Evolutionary conservation across 2,329 filamentous ascomycete genomes (phyloP).

Genomic region (Ceratocystis destructans): DNA sequence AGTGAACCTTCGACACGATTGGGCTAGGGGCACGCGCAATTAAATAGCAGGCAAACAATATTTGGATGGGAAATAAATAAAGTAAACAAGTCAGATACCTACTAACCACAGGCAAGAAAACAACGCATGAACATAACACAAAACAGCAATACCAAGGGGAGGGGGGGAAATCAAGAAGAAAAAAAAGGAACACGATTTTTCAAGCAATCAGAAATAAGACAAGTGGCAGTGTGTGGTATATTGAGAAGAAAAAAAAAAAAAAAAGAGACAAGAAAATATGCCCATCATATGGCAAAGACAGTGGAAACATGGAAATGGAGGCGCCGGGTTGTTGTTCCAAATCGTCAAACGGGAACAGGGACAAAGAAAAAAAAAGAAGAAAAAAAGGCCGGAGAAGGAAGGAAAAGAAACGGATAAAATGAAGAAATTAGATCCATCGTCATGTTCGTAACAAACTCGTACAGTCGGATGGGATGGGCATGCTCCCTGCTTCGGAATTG

Average conservation of each 20-base stretch:
- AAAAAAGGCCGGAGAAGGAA: not conserved
- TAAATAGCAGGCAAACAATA: not conserved
- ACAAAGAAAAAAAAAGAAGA: not conserved
- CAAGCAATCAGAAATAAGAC: not conserved
- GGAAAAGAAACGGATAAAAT: conserved; percentile 4
- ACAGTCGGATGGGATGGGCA: conserved; percentile 3
- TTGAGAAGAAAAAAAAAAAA: conserved; percentile 9
- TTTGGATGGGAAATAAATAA: not conserved
- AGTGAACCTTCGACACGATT: not conserved
- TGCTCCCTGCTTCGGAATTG: conserved; percentile 4
- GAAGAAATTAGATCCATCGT: conserved; percentile 16
- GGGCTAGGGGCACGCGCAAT: not conserved
- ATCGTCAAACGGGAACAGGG: conserved; percentile 3
- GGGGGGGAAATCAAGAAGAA: not conserved
- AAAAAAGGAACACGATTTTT: conserved; percentile 6
- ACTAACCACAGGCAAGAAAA: not conserved
- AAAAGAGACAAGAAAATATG: conserved; percentile 8
- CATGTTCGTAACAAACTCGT: conserved; percentile 17
- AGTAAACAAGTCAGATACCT: conserved; percentile 3
- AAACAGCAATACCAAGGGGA: not conserved
- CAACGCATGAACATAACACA: not conserved
- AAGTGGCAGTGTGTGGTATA: conserved; percentile 12
- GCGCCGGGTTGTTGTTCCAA: not conserved
- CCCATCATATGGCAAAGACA: not conserved
- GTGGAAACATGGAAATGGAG: not conserved